Conservation (phyloP, 2,329 filamentous ascomycete genomes). For the Clonostachys rosea region DNA sequence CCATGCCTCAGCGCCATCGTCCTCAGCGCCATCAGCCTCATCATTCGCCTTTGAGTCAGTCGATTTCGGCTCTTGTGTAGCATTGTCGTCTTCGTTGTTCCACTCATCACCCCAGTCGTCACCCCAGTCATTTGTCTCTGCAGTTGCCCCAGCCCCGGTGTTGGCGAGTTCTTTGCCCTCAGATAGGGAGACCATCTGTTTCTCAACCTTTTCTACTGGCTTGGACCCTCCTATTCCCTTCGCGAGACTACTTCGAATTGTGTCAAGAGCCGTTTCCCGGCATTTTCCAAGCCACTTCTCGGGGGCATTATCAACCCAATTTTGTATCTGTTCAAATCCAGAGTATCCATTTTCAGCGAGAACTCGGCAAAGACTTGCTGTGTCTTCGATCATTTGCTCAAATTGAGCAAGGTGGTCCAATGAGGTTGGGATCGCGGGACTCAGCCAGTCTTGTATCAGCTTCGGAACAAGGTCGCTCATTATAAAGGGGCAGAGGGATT, state of each 20-base stretch:
- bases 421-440: constrained; percentile 69
- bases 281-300: constrained; percentile 83
- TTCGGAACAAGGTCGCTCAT: constrained; percentile 64
- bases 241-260: constrained; percentile 65
- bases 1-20: constrained; percentile 65
- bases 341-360: constrained; percentile 61
- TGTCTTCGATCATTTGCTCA: constrained; percentile 61
- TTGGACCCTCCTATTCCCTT: constrained; percentile 62
- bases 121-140: constrained; percentile 61
- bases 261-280: constrained; percentile 72
- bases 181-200: constrained; percentile 65
- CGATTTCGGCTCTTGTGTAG: constrained; percentile 2
- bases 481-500: constrained; percentile 62
- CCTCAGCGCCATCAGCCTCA: constrained; percentile 15
- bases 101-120: constrained; percentile 77
- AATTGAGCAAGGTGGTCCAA: constrained; percentile 68
- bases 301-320: constrained; percentile 79
- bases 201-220: constrained; percentile 79
- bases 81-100: constrained; percentile 61
- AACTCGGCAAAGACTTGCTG: constrained; percentile 58
- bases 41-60: constrained; percentile 9
- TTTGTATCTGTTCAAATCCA: constrained; percentile 57
- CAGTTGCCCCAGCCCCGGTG: constrained; percentile 38
- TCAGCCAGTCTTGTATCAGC: constrained; percentile 71
- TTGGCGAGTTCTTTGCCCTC: constrained; percentile 63